Conservation (phyloP, 352 stramenopile genomes). For the Pythium volutum region DNA sequence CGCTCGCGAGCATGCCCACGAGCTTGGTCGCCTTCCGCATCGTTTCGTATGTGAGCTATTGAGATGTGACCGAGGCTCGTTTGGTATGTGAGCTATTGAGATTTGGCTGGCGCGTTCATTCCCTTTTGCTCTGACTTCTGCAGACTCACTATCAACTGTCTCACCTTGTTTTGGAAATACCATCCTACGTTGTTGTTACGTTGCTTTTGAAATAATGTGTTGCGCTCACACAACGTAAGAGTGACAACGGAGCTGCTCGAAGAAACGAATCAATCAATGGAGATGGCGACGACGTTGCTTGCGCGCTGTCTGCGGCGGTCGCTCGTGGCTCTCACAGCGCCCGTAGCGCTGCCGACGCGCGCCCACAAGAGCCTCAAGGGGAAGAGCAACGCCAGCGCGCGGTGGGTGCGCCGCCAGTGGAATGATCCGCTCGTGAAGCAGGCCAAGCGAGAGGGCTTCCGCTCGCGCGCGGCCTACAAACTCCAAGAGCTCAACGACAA, state of each 20-base stretch:
- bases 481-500: slow-evolving; percentile 84
- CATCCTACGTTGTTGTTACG: background rate
- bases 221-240: slow-evolving; percentile 10
- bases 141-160: slow-evolving; percentile 1
- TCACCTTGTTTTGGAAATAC: slow-evolving; percentile 15
- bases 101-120: background rate
- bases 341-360: slow-evolving; percentile 24
- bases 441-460: slow-evolving; percentile 77
- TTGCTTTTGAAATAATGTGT: slow-evolving; percentile 1
- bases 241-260: background rate
- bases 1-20: slow-evolving; percentile 60
- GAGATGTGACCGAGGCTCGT: too few species aligned
- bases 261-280: background rate
- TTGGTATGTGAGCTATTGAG: background rate
- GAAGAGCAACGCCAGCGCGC: slow-evolving; percentile 80
- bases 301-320: slow-evolving; percentile 8
- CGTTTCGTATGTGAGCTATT: background rate
- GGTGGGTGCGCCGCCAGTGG: slow-evolving; percentile 84
- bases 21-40: slow-evolving; percentile 35
- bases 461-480: slow-evolving; percentile 81
- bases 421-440: slow-evolving; percentile 83
- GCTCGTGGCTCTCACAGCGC: background rate
- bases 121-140: background rate
- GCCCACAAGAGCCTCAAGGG: slow-evolving; percentile 77
- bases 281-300: slow-evolving; percentile 7